These are phyloP conservation scores for Pulicaria dysenterica DNA, from an alignment of 129 eudicot species.

Conservation along the genomic window DNA sequence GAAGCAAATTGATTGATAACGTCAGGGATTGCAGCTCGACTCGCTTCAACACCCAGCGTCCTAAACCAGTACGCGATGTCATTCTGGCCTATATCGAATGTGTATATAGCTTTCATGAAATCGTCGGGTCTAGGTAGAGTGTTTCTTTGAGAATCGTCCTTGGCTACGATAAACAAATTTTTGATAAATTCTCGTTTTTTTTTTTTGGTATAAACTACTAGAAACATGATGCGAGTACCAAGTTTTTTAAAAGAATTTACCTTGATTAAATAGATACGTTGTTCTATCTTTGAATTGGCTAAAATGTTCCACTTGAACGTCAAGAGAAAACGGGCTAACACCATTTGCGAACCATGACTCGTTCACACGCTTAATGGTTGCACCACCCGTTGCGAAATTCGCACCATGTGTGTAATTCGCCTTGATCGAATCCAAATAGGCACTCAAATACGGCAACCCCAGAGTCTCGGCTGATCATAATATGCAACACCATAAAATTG, in stretches of 20 bases:
- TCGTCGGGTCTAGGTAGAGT: conserved; percentile 58
- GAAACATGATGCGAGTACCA: background rate
- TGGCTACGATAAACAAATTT: conserved; percentile 26
- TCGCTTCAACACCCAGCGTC: conserved; percentile 39
- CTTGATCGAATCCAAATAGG: conserved; percentile 65
- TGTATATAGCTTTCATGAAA: conserved; percentile 61
- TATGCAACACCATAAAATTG: background rate
- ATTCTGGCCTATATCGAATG: conserved; percentile 81
- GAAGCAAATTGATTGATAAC: conserved; percentile 39
- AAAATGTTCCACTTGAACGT: conserved; percentile 64
- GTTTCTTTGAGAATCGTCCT: conserved; percentile 29
- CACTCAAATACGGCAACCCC: conserved; percentile 61
- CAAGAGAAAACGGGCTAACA: conserved; percentile 69
- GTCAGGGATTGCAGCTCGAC: conserved; percentile 40
- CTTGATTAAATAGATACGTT: conserved; percentile 52
- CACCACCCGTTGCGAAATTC: conserved; percentile 81
- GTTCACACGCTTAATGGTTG: conserved; percentile 58
- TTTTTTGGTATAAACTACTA: background rate
- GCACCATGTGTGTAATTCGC: conserved; percentile 67
- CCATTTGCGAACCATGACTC: conserved; percentile 53
- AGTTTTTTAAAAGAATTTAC: conserved; percentile 27
- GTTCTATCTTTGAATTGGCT: conserved; percentile 63
- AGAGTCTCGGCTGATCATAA: conserved; percentile 55
- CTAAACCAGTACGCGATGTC: conserved; percentile 53
- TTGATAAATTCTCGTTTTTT: background rate